Percentiles rank a stretch among this genome's conserved stretches.
phyloP scores from a whole-genome alignment of 495 filamentous ascomycete species.

The Penicillium parvum region DNA sequence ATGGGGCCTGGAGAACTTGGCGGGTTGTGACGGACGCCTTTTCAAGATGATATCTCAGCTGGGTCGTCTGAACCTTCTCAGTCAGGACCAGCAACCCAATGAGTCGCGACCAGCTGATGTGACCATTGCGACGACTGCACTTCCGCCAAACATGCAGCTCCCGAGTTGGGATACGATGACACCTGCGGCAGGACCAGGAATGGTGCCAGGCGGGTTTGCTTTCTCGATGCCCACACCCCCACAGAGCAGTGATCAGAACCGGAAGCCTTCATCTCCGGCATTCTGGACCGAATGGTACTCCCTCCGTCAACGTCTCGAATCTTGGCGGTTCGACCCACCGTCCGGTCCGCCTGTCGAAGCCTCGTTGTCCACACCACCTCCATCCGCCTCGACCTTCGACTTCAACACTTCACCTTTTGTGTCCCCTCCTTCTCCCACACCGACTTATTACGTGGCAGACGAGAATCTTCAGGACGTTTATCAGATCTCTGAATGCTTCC shows the following conservation, averaged over 20 bases:
- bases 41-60: constrained; percentile 75
- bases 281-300: constrained; percentile 90
- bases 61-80: constrained; percentile 83
- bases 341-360: constrained; percentile 49
- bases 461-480: constrained; percentile 50
- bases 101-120: constrained; percentile 26
- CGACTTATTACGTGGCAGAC: constrained; percentile 28
- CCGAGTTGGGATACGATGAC: constrained; percentile 19
- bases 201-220: constrained; percentile 13
- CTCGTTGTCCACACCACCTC: constrained; percentile 22
- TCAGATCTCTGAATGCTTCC: constrained; percentile 80
- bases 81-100: constrained; percentile 61
- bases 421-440: constrained; percentile 28
- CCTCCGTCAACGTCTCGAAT: constrained; percentile 68
- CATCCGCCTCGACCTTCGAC: constrained; percentile 16
- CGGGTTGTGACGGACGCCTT: constrained; percentile 78
- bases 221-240: constrained; percentile 30
- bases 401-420: constrained; percentile 39
- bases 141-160: constrained; percentile 39
- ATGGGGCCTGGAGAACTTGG: constrained; percentile 78
- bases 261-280: constrained; percentile 34
- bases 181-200: constrained; percentile 1
- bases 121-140: constrained; percentile 27
- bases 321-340: constrained; percentile 67
- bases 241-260: constrained; percentile 19